phyloP scores from a whole-genome alignment of 208 protist genomes.

The Porcisia hertigi region DNA sequence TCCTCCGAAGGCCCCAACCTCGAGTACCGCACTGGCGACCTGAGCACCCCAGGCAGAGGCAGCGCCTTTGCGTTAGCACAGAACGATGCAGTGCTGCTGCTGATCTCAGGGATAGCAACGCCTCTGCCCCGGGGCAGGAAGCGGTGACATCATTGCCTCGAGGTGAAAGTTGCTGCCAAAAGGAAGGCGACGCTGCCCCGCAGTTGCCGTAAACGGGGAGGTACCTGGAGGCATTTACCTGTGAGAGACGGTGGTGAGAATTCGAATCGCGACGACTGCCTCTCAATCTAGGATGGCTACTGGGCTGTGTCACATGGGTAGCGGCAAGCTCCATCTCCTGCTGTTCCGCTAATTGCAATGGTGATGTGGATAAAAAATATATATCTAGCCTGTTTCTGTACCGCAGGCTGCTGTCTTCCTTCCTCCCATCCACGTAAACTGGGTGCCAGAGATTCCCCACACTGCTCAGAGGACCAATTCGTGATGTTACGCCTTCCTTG shows the following conservation, averaged over 20 bases:
- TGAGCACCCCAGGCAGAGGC: not conserved
- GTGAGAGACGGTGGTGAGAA: not conserved
- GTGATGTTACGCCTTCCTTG: not conserved
- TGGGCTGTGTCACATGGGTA: not conserved
- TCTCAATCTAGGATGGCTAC: not conserved
- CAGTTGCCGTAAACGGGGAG: not conserved
- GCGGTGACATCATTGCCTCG: not conserved
- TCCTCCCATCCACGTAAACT: not conserved
- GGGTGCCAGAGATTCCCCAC: not conserved
- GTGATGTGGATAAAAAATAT: not conserved
- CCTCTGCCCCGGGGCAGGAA: not conserved
- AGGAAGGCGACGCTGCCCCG: not conserved
- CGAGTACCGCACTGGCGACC: not conserved
- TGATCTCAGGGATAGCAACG: not conserved
- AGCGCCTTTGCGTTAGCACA: constrained; percentile 14
- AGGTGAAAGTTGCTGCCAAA: not conserved
- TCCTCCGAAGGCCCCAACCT: constrained; percentile 4
- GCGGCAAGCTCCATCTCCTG: not conserved
- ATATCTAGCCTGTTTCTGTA: not conserved
- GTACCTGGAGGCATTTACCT: not conserved
- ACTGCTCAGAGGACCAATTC: not conserved
- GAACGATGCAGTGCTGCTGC: constrained; percentile 9
- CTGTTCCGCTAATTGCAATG: not conserved
- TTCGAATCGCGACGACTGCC: not conserved
- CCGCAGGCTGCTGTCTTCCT: not conserved